Conservation (phyloP, 768 basidiomycete species). For the Mycena amicta region DNA sequence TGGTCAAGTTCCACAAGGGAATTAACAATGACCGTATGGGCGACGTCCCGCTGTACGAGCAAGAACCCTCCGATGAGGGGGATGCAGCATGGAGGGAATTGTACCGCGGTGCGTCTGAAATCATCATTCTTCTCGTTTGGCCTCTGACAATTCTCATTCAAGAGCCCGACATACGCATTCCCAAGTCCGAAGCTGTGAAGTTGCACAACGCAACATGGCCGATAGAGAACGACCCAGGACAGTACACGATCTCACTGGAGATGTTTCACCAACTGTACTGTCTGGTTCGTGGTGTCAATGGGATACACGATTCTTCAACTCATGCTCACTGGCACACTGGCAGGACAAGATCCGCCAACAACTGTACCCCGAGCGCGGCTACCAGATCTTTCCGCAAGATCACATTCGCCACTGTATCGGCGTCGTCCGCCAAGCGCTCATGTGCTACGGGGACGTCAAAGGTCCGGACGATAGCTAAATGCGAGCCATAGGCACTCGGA, state of each 20-base stretch:
- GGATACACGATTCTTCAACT: neutral
- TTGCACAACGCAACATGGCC: slow-evolving; percentile 28
- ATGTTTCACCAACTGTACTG: slow-evolving; percentile 35
- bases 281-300: slow-evolving; percentile 27
- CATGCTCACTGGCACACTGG: neutral
- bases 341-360: slow-evolving; percentile 26
- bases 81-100: slow-evolving; percentile 29
- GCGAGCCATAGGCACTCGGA: slow-evolving; percentile 67
- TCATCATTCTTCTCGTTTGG: too few species aligned
- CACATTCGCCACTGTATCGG: slow-evolving; percentile 28
- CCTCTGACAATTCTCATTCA: neutral
- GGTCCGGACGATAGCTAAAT: slow-evolving; percentile 2
- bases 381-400: slow-evolving; percentile 5
- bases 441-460: too few species aligned
- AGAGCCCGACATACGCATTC: slow-evolving; percentile 18
- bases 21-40: neutral
- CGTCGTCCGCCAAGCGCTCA: slow-evolving; percentile 26
- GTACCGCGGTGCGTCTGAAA: slow-evolving; percentile 26
- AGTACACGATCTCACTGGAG: slow-evolving; percentile 28
- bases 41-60: slow-evolving; percentile 17
- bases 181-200: slow-evolving; percentile 24
- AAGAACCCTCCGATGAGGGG: slow-evolving; percentile 17
- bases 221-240: slow-evolving; percentile 25
- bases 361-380: slow-evolving; percentile 24
- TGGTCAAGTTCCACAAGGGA: slow-evolving; percentile 10